A percentile compares a stretch with the other conserved stretches of the same genome.
These are phyloP conservation scores for Myxozyma vanderwaltii DNA, from an alignment of 805 yeast genomes.

Conservation along the genomic window DNA sequence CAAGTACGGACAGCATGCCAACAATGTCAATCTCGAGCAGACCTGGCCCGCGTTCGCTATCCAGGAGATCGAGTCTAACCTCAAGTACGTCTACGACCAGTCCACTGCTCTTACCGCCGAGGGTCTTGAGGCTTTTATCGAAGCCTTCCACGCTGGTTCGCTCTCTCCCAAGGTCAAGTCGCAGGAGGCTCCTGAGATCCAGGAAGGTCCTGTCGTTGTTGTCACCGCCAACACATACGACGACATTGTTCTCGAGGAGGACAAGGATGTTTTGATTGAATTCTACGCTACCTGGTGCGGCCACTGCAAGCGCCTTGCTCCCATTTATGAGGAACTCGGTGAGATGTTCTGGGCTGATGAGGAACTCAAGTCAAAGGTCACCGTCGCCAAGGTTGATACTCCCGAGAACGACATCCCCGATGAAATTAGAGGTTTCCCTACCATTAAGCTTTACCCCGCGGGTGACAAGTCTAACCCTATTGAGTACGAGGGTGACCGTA, in stretches of 20 bases:
- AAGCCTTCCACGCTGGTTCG: conserved; percentile 62
- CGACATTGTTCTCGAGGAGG: conserved; percentile 60
- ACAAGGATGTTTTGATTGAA: conserved; percentile 75
- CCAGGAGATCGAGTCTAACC: conserved; percentile 67
- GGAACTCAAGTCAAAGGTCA: conserved; percentile 55
- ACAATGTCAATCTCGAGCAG: conserved; percentile 77
- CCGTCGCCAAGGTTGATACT: conserved; percentile 86
- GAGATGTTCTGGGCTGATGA: conserved; percentile 58
- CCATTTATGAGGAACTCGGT: conserved; percentile 85
- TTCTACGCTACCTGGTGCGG: conserved; percentile 92
- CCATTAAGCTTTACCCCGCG: conserved; percentile 88
- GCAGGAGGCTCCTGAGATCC: conserved; percentile 81
- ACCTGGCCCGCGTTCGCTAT: conserved; percentile 88
- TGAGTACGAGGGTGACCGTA: conserved; percentile 69
- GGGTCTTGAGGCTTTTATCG: conserved; percentile 63
- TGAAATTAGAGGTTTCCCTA: conserved; percentile 84
- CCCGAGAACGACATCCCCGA: conserved; percentile 85
- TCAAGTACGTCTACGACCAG: conserved; percentile 79
- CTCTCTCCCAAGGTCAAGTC: conserved; percentile 76
- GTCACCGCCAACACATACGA: conserved; percentile 85
- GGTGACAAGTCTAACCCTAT: conserved; percentile 69
- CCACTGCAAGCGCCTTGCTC: conserved; percentile 90
- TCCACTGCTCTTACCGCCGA: conserved; percentile 52
- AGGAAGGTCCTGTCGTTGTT: conserved; percentile 68
- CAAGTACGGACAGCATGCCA: conserved; percentile 82